These are phyloP conservation scores for Pelargonium cotyledonis DNA, from an alignment of 441 rosid species.

Conservation along the genomic window DNA sequence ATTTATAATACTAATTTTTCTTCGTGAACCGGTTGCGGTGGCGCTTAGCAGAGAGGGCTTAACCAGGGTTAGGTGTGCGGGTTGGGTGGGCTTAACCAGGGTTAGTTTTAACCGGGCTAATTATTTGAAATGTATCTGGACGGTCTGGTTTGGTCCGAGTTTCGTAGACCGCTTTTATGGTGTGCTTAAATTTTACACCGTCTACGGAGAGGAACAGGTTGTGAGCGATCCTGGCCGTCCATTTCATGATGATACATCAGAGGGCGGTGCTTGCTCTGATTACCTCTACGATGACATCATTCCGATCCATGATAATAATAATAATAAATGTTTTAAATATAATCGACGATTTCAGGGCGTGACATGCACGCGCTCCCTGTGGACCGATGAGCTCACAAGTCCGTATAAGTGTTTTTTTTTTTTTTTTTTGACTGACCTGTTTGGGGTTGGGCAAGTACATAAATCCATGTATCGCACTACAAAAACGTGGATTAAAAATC, in stretches of 20 bases:
- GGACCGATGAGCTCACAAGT: too few relatives aligned
- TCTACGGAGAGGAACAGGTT: neutral
- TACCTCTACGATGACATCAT: neutral
- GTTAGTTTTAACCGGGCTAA: conserved; percentile 16
- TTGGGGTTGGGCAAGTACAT: too few relatives aligned
- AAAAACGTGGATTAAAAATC: too few relatives aligned
- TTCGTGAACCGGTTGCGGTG: conserved; percentile 8
- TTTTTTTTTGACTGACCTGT: too few relatives aligned
- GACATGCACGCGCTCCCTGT: too few relatives aligned
- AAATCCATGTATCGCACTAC: too few relatives aligned
- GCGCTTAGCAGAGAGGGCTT: conserved; percentile 5
- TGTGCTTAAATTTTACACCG: neutral
- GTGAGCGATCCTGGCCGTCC: neutral
- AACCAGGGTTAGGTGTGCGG: conserved; percentile 13
- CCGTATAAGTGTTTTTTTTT: too few relatives aligned
- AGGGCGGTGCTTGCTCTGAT: neutral
- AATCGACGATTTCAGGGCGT: too few relatives aligned
- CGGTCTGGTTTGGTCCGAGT: neutral
- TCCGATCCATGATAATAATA: neutral
- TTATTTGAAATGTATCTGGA: neutral
- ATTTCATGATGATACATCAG: neutral
- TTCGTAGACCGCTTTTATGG: neutral
- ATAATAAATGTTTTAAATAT: neutral
- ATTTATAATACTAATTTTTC: neutral
- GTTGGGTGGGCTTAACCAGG: conserved; percentile 18